Percentiles rank a stretch among this genome's conserved stretches.
Conservation (phyloP, 768 basidiomycete genomes). For the Mycena chlorophos region DNA sequence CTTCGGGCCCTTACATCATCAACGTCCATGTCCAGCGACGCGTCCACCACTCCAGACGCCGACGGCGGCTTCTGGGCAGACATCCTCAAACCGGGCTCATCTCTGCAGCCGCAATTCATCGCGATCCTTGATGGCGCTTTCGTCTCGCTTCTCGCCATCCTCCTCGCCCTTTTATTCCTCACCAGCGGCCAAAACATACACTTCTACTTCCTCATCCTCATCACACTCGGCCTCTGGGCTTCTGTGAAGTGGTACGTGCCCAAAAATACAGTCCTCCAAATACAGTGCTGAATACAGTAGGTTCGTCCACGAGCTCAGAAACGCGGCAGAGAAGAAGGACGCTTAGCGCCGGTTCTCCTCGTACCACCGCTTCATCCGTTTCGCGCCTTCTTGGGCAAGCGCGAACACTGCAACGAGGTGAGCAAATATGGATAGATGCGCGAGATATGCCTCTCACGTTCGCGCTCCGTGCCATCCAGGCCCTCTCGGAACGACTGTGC, state of each 20-base stretch:
- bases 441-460: constrained; percentile 57
- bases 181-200: constrained; percentile 75
- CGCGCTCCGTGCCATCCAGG: constrained; percentile 88
- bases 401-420: constrained; percentile 63
- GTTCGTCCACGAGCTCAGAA: constrained; percentile 66
- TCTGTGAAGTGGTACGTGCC: constrained; percentile 72
- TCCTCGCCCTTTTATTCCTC: constrained; percentile 56
- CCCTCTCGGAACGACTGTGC: constrained; percentile 86
- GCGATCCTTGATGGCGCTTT: constrained; percentile 65
- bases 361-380: constrained; percentile 80
- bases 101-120: constrained; percentile 70
- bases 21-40: background rate
- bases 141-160: constrained; percentile 53
- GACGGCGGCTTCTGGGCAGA: constrained; percentile 45
- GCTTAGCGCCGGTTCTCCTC: constrained; percentile 61
- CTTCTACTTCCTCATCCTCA: constrained; percentile 61
- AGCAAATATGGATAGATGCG: constrained; percentile 5
- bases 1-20: no score
- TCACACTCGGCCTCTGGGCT: constrained; percentile 71
- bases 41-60: background rate
- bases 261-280: background rate
- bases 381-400: constrained; percentile 80
- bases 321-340: constrained; percentile 35
- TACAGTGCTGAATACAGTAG: constrained; percentile 37
- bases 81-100: constrained; percentile 74